Conservation (phyloP, 805 yeast genomes). For the Maudiozyma pseudohumilis region DNA sequence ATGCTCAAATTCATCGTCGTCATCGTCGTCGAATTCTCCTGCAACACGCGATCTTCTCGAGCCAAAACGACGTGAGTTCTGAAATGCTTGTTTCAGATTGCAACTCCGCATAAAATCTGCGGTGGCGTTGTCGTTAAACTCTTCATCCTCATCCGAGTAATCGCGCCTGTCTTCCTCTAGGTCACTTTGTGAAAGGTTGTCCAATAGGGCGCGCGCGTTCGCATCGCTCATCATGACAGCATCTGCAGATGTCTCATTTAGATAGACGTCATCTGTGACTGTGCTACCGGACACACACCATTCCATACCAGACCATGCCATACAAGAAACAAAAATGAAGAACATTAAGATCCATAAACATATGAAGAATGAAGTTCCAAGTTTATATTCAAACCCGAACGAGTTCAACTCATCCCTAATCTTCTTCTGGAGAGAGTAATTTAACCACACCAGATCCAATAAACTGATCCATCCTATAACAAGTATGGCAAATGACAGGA, state of each 20-base stretch:
- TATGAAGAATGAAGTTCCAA: conserved; percentile 21
- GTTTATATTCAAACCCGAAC: conserved; percentile 21
- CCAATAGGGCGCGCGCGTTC: neutral
- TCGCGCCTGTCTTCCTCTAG: conserved; percentile 1
- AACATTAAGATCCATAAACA: conserved; percentile 17
- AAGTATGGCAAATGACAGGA: conserved; percentile 15
- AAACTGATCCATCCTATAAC: conserved; percentile 15
- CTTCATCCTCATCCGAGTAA: neutral
- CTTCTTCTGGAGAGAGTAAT: conserved; percentile 13
- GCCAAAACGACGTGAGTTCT: neutral
- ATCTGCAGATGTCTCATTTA: neutral
- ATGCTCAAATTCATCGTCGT: neutral
- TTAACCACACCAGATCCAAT: conserved; percentile 13
- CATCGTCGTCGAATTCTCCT: neutral
- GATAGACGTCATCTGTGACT: neutral
- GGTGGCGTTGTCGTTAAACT: neutral
- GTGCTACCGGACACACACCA: conserved; percentile 23
- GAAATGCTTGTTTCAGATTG: conserved; percentile 1
- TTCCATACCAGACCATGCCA: conserved; percentile 28
- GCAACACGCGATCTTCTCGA: neutral
- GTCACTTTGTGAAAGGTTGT: neutral
- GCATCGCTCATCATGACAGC: neutral
- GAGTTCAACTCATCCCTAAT: conserved; percentile 16
- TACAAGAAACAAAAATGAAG: conserved; percentile 16
- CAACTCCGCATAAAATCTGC: conserved; percentile 3